Conservation (phyloP, 306 rosid species). For the Corylus americana region DNA sequence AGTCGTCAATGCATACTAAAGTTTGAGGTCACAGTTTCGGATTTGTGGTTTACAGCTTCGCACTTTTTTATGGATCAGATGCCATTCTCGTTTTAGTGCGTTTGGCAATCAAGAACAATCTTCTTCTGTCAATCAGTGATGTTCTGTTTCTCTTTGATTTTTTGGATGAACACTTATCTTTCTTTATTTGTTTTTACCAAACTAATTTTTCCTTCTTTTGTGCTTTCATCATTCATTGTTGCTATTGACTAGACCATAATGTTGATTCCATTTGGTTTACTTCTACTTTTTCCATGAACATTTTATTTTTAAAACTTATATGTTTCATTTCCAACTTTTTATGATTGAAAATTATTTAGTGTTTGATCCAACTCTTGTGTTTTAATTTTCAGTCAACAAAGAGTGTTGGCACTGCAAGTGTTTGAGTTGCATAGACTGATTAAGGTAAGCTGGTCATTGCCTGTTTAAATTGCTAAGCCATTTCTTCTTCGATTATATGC, state of each 20-base stretch:
- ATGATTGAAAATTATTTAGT: not conserved
- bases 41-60: not conserved
- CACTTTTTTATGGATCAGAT: not conserved
- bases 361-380: slow-evolving; percentile 21
- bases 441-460: slow-evolving; percentile 47
- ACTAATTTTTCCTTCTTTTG: not conserved
- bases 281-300: not conserved
- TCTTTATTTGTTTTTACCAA: not conserved
- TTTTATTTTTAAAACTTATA: not conserved
- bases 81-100: not conserved
- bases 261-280: not conserved
- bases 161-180: not conserved
- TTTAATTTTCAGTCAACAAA: slow-evolving; percentile 66
- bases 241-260: not conserved
- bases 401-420: slow-evolving; percentile 61
- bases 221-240: not conserved
- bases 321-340: not conserved
- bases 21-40: not conserved
- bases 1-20: not conserved
- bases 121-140: not conserved
- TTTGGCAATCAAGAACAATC: not conserved
- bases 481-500: not conserved
- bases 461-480: not conserved
- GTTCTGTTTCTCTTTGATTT: not conserved
- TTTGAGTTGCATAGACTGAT: slow-evolving; percentile 82